Evolutionary conservation across 768 basidiomycete species (phyloP).

Genomic region (Melanogaster broomeanus): DNA sequence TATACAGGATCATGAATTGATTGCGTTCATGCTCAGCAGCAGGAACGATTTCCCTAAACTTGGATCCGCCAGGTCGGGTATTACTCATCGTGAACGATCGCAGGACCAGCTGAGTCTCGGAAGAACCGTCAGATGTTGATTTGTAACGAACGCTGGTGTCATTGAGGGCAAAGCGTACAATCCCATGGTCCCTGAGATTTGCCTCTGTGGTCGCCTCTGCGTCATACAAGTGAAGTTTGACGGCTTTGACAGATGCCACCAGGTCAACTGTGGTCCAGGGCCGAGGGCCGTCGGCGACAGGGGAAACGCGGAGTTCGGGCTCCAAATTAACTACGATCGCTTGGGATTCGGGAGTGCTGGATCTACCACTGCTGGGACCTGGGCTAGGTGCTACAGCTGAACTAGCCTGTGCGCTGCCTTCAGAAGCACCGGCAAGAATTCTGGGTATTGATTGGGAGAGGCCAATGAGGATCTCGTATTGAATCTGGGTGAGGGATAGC

Average conservation of each 20-base stretch:
- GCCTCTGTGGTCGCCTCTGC: conserved; percentile 53
- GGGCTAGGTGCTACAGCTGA: conserved; percentile 19
- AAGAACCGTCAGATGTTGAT: conserved; percentile 77
- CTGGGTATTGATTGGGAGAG: conserved; percentile 70
- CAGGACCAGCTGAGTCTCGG: conserved; percentile 85
- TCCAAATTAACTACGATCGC: conserved; percentile 30
- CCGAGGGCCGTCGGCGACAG: conserved; percentile 23
- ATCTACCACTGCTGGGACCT: neutral
- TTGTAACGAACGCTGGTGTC: conserved; percentile 80
- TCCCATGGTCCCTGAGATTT: conserved; percentile 74
- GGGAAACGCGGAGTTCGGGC: conserved; percentile 54
- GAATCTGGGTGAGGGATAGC: conserved; percentile 79
- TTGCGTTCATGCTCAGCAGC: conserved; percentile 85
- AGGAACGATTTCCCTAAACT: conserved; percentile 94
- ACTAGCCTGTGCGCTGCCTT: conserved; percentile 38
- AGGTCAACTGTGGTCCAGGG: conserved; percentile 74
- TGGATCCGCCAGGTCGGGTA: conserved; percentile 76
- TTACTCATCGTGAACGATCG: conserved; percentile 92
- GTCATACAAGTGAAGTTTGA: conserved; percentile 89
- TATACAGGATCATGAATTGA: conserved; percentile 93
- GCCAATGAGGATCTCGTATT: conserved; percentile 72
- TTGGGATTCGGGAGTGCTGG: conserved; percentile 5
- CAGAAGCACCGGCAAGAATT: conserved; percentile 53
- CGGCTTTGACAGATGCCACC: conserved; percentile 63
- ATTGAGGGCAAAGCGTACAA: conserved; percentile 82